A percentile compares a stretch with the other conserved stretches of the same genome.
Evolutionary conservation across 148 eudicot species (phyloP).

Genomic region (Cornus controversa): DNA sequence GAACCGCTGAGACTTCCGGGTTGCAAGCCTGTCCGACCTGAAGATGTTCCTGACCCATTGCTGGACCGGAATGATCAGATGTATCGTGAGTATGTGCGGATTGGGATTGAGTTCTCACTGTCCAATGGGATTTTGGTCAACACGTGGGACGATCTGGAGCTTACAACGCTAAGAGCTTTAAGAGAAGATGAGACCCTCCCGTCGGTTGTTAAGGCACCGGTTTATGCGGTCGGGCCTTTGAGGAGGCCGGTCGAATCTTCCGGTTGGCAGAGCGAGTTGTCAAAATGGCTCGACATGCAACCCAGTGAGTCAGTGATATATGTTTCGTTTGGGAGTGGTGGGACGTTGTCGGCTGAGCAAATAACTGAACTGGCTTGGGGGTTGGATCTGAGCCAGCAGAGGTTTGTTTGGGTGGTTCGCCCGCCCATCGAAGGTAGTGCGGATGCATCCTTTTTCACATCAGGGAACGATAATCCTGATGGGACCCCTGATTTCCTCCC

Average conservation of each 20-base stretch:
- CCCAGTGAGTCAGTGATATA: slow-evolving; percentile 25
- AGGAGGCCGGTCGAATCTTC: not conserved
- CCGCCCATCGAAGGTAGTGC: slow-evolving; percentile 12
- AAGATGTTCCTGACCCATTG: slow-evolving; percentile 44
- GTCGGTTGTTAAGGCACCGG: slow-evolving; percentile 20
- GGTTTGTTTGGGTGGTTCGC: slow-evolving; percentile 38
- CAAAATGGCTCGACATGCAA: slow-evolving; percentile 32
- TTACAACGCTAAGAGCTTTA: slow-evolving; percentile 28
- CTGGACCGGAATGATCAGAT: slow-evolving; percentile 26
- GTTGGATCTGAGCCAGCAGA: slow-evolving; percentile 32
- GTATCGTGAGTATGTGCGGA: slow-evolving; percentile 27
- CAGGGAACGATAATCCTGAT: not conserved
- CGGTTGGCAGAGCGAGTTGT: not conserved
- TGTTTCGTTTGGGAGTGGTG: slow-evolving; percentile 44
- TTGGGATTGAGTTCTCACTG: slow-evolving; percentile 20
- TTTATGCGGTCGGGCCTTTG: slow-evolving; percentile 48
- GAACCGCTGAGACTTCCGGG: slow-evolving; percentile 29
- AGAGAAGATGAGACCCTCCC: slow-evolving; percentile 20
- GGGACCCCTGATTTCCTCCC: slow-evolving; percentile 21
- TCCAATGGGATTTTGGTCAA: slow-evolving; percentile 44
- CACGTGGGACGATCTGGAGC: slow-evolving; percentile 52
- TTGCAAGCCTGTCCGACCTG: slow-evolving; percentile 39
- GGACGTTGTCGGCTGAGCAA: slow-evolving; percentile 25
- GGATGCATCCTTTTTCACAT: slow-evolving; percentile 10
- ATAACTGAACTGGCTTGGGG: slow-evolving; percentile 34